A percentile compares a stretch with the other conserved stretches of the same genome.
These are phyloP conservation scores for Lactarius tabidus DNA, from an alignment of 768 basidiomycete genomes.

Conservation along the genomic window DNA sequence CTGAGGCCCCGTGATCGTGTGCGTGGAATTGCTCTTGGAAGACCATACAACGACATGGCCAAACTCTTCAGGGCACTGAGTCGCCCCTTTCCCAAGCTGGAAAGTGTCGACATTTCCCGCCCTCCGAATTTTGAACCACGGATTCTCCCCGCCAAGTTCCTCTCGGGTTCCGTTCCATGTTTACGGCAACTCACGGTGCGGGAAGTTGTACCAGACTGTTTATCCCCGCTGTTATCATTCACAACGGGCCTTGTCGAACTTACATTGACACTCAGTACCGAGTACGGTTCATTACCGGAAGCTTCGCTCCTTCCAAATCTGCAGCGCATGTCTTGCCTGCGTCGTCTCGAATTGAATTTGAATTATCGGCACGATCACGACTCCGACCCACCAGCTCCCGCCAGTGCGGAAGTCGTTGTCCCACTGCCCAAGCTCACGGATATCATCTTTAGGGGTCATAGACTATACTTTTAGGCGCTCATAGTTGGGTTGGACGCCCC, in stretches of 20 bases:
- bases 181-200: background rate
- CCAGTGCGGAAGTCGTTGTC: background rate
- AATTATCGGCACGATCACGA: fast-evolving
- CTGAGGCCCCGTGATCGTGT: background rate
- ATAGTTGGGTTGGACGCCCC: background rate
- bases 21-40: background rate
- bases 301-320: background rate
- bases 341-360: background rate
- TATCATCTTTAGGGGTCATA: background rate
- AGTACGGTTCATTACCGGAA: background rate
- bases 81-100: background rate
- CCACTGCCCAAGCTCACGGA: background rate
- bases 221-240: background rate
- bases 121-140: too few species aligned
- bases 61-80: background rate
- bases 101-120: background rate
- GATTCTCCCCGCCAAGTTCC: background rate
- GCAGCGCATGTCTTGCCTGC: background rate
- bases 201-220: background rate
- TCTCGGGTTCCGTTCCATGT: background rate
- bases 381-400: background rate
- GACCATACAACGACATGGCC: background rate
- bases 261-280: background rate
- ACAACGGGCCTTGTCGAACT: background rate
- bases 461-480: background rate